phyloP scores from a whole-genome alignment of 805 yeast species.

The Metschnikowia corniflorae region DNA sequence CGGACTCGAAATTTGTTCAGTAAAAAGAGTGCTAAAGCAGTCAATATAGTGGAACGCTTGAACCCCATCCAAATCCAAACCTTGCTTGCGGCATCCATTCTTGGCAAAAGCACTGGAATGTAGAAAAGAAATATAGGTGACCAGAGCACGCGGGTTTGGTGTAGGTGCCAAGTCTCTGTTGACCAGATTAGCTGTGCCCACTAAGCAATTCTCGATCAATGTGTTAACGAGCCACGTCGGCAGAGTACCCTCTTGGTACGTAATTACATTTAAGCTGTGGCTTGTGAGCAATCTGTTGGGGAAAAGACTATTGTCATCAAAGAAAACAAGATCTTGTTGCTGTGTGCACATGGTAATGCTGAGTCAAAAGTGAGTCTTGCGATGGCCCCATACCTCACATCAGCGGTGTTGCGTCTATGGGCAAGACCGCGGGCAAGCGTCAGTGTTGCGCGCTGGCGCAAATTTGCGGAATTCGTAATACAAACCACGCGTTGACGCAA shows the following conservation, averaged over 20 bases:
- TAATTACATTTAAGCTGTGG: constrained; percentile 24
- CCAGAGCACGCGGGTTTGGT: constrained; percentile 23
- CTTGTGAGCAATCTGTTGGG: constrained; percentile 20
- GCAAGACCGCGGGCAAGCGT: too few relatives aligned
- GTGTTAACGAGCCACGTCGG: constrained; percentile 62
- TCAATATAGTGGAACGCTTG: constrained; percentile 40
- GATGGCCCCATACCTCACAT: too few relatives aligned
- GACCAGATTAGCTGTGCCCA: constrained; percentile 46
- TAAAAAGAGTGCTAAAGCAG: constrained; percentile 45
- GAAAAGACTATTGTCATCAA: constrained; percentile 47
- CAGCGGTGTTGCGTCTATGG: too few relatives aligned
- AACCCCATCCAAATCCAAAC: constrained; percentile 28
- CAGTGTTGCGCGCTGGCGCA: too few relatives aligned
- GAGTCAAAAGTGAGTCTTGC: too few relatives aligned
- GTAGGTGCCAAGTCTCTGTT: constrained; percentile 24
- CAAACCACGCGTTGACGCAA: too few relatives aligned
- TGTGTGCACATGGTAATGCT: constrained; percentile 35
- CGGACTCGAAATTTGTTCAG: constrained; percentile 26
- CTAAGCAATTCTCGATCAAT: constrained; percentile 48
- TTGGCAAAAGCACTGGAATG: constrained; percentile 31
- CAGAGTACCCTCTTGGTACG: constrained; percentile 47
- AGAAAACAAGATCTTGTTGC: constrained; percentile 57
- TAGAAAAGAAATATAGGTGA: constrained; percentile 34
- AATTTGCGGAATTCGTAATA: too few relatives aligned
- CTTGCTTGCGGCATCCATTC: constrained; percentile 37